These are phyloP conservation scores for Penicillium sp. DNA, from an alignment of 2,329 filamentous ascomycete genomes.

Conservation along the genomic window DNA sequence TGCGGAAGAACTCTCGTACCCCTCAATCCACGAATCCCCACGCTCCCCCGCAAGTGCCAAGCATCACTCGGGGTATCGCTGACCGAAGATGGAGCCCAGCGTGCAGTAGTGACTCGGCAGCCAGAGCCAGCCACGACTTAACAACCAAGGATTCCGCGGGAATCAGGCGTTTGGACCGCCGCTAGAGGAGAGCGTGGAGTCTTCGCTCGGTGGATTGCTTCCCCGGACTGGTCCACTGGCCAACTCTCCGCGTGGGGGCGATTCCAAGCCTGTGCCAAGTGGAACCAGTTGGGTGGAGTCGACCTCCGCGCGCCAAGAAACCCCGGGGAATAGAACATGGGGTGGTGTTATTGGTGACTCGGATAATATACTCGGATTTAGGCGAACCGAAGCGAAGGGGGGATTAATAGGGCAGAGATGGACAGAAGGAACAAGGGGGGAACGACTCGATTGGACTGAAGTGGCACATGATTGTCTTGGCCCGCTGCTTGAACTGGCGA, in stretches of 20 bases:
- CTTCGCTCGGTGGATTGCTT: constrained; percentile 24
- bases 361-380: neutral
- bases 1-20: constrained; percentile 21
- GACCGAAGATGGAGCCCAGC: constrained; percentile 16
- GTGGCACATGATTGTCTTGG: constrained; percentile 1
- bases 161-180: neutral
- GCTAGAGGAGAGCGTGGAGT: neutral
- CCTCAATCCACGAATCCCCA: constrained; percentile 15
- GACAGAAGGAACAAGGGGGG: neutral
- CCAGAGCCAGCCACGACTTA: too few relatives aligned
- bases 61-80: constrained; percentile 28
- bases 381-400: neutral
- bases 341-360: neutral
- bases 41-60: constrained; percentile 24
- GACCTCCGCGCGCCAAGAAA: constrained; percentile 15
- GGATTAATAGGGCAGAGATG: neutral
- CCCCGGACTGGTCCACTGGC: constrained; percentile 22
- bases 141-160: neutral
- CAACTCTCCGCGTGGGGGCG: constrained; percentile 4
- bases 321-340: neutral
- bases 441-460: neutral
- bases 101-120: neutral
- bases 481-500: neutral
- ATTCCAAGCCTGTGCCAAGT: neutral
- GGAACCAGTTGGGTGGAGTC: too few relatives aligned